These are phyloP conservation scores for Globisporangium canariense DNA, from an alignment of 352 stramenopile genomes.

Conservation along the genomic window DNA sequence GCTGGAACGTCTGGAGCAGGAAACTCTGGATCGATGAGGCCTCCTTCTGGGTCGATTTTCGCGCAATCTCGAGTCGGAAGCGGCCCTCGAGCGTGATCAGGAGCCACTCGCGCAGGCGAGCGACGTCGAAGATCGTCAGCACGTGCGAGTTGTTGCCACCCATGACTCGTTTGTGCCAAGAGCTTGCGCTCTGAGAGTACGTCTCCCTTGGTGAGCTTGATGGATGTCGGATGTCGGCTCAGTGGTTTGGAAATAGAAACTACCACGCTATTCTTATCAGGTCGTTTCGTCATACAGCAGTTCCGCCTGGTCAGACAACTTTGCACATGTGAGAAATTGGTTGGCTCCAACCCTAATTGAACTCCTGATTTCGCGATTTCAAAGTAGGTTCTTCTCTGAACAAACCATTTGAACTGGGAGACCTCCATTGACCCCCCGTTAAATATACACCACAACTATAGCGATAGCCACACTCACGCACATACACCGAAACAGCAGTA, in stretches of 20 bases:
- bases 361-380: not conserved
- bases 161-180: conserved; percentile 16
- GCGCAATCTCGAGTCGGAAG: conserved; percentile 10
- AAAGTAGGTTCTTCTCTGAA: not conserved
- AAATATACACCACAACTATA: not conserved
- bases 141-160: conserved; percentile 25
- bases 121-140: conserved; percentile 27
- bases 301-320: not conserved
- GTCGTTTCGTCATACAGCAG: not conserved
- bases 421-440: not conserved
- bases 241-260: not conserved
- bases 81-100: conserved; percentile 26
- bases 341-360: not conserved
- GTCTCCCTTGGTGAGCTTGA: too few relatives aligned
- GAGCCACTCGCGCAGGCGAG: conserved; percentile 29
- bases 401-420: not conserved
- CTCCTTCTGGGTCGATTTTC: not conserved
- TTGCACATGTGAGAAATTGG: not conserved
- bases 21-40: conserved; percentile 17
- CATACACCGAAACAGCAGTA: not conserved
- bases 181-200: too few relatives aligned
- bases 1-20: conserved; percentile 22
- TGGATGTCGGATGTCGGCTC: too few relatives aligned
- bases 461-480: not conserved
- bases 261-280: not conserved